A percentile compares a stretch with the other conserved stretches of the same genome.
Conservation (phyloP, 1,284 basidiomycete species). For the Cryptococcus sp. region DNA sequence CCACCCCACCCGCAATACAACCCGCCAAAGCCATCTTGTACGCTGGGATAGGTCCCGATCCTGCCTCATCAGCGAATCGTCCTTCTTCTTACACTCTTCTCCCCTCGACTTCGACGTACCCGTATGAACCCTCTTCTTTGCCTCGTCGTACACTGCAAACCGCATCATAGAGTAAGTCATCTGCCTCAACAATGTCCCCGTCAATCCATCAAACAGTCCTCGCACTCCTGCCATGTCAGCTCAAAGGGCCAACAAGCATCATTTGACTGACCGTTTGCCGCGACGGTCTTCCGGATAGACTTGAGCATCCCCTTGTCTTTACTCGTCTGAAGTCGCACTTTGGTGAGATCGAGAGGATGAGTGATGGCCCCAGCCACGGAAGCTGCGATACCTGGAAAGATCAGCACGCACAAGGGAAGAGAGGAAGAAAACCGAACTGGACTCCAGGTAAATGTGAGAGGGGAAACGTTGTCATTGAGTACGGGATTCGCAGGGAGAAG, state of each 20-base stretch:
- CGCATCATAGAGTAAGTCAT: constrained; percentile 90
- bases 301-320: constrained; percentile 81
- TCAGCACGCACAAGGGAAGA: background rate
- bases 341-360: constrained; percentile 80
- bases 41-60: constrained; percentile 53
- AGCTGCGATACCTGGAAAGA: constrained; percentile 59
- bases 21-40: constrained; percentile 78
- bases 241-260: background rate
- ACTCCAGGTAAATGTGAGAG: background rate
- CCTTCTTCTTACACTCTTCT: background rate
- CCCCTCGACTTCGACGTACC: no score
- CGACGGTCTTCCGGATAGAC: constrained; percentile 63
- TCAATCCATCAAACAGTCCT: constrained; percentile 78
- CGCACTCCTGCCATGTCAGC: constrained; percentile 53
- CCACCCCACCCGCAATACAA: constrained; percentile 64
- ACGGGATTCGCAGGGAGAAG: background rate
- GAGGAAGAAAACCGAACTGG: background rate
- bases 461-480: background rate
- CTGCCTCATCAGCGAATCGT: constrained; percentile 7
- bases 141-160: constrained; percentile 89
- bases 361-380: constrained; percentile 75
- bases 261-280: constrained; percentile 28
- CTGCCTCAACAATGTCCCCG: constrained; percentile 83
- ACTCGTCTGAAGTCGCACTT: constrained; percentile 73
- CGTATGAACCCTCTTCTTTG: constrained; percentile 72